These are phyloP conservation scores for Suillus hirtellus DNA, from an alignment of 768 basidiomycete genomes.

Conservation along the genomic window DNA sequence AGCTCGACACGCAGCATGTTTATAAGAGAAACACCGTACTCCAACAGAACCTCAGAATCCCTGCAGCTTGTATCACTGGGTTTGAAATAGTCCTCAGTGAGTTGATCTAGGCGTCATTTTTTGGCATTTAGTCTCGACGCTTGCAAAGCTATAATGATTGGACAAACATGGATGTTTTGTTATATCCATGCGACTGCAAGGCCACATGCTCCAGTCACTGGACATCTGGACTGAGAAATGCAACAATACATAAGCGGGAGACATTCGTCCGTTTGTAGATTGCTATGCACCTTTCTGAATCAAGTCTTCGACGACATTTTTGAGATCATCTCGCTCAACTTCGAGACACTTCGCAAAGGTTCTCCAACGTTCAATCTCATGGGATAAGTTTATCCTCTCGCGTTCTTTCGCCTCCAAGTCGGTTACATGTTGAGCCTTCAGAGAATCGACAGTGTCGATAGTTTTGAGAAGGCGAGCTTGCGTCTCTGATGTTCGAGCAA, in stretches of 20 bases:
- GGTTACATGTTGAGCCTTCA: constrained; percentile 38
- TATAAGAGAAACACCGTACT: constrained; percentile 48
- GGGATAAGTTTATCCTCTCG: constrained; percentile 36
- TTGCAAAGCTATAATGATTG: constrained; percentile 13
- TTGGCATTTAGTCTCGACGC: constrained; percentile 12
- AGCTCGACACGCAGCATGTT: constrained; percentile 42
- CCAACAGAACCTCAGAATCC: constrained; percentile 30
- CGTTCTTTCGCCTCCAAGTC: constrained; percentile 40
- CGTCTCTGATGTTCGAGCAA: constrained; percentile 41
- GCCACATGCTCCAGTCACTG: constrained; percentile 47
- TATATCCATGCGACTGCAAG: constrained; percentile 44
- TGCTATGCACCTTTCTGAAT: constrained; percentile 57
- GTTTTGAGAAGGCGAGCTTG: constrained; percentile 50
- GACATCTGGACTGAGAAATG: constrained; percentile 42
- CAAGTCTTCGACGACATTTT: constrained; percentile 51
- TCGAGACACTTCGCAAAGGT: constrained; percentile 37
- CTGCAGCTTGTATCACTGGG: constrained; percentile 11
- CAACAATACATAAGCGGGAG: constrained; percentile 6
- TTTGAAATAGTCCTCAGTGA: constrained; percentile 4
- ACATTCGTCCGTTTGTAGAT: background rate
- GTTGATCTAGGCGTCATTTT: constrained; percentile 21
- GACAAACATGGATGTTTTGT: constrained; percentile 45
- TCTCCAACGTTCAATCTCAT: constrained; percentile 38
- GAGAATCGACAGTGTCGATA: constrained; percentile 49
- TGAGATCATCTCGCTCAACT: constrained; percentile 52